phyloP scores from a whole-genome alignment of 805 yeast genomes.

The Yamadazyma philogaea region DNA sequence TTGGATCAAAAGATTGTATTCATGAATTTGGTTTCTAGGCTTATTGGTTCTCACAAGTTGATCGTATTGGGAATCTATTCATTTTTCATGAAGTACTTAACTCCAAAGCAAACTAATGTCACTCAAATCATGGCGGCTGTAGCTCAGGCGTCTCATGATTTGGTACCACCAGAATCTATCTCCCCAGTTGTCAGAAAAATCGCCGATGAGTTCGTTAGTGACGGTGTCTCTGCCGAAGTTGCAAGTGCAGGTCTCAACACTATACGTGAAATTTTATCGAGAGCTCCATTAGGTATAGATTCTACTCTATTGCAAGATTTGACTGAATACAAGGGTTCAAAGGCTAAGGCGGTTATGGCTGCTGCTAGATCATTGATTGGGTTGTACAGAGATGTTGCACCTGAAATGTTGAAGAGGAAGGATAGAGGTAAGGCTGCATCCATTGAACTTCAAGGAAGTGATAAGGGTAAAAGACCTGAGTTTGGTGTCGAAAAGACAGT shows the following conservation, averaged over 20 bases:
- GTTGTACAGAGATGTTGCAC: conserved; percentile 90
- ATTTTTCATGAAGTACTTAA: conserved; percentile 80
- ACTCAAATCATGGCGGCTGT: conserved; percentile 95
- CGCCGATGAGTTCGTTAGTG: conserved; percentile 96
- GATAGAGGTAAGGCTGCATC: conserved; percentile 94
- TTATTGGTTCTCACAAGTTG: conserved; percentile 92
- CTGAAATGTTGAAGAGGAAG: conserved; percentile 85
- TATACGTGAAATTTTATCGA: conserved; percentile 84
- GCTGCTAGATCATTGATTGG: conserved; percentile 89
- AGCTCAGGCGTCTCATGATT: conserved; percentile 95
- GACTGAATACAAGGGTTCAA: conserved; percentile 86
- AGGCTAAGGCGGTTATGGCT: conserved; percentile 88
- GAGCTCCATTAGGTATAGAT: conserved; percentile 95
- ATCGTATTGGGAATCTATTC: conserved; percentile 88
- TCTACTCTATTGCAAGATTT: conserved; percentile 84
- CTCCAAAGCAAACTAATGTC: conserved; percentile 92
- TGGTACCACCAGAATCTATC: conserved; percentile 94
- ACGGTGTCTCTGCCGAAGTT: conserved; percentile 97
- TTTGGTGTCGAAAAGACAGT: conserved; percentile 72
- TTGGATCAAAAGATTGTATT: conserved; percentile 87
- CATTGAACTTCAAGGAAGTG: conserved; percentile 69
- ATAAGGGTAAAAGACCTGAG: conserved; percentile 46
- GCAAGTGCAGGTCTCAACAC: conserved; percentile 98
- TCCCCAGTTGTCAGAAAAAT: conserved; percentile 79
- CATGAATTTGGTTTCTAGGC: conserved; percentile 81